Evolutionary conservation across 1,284 basidiomycete genomes (phyloP), one percentile per base, ranked within the genome.

Genomic region (Fomitiporia mediterranea): DNA sequence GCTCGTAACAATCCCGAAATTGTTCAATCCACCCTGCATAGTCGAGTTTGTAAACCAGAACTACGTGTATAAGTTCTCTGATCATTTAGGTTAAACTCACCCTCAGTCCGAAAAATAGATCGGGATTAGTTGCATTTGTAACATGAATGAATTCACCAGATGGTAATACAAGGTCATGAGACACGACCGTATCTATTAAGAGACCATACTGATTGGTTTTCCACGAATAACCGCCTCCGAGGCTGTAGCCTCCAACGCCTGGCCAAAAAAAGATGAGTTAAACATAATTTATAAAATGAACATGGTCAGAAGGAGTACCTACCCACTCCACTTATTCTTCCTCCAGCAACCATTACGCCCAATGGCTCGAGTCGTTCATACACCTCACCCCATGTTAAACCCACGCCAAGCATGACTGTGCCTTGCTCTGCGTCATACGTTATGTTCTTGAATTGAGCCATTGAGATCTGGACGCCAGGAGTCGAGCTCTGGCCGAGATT

Each of bases 401-500:
- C 62, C 19, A 58, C 32, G 6, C 65, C 65, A 17, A 63, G 47
- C 11, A 43, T 58, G 1, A 57, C 61, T 35, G 56, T 58, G 15
- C 42, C 27, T 15, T 46, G 43, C 19, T 57, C 43, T n/a, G 58
- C 42, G 34, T 63, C 47, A 23, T 58, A 60, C 5, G 25, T 47
- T 13, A 61, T 51, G 9, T 57, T 28, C 21, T 56, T 59, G 49
- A 66, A 66, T 2, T 56, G 40, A 9, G 55, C 34, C 61, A 67
- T 60, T 7, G 65, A 57, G 38, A 67, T 64, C 17, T 64, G 63
- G 3, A 67, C 60, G 27, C 65, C 65, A n/a, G 42, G 46, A 5
- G 65, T 64, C n/a, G 64, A 66, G 50, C 63, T 64, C 39, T 62
- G 60, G 7, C 64, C 64, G 1, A 52, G 52, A 42, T 63, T 64